Evolutionary conservation across 352 stramenopile species (phyloP), one percentile per base, ranked within the genome.

Genomic region (Phytophthora brassicae): DNA sequence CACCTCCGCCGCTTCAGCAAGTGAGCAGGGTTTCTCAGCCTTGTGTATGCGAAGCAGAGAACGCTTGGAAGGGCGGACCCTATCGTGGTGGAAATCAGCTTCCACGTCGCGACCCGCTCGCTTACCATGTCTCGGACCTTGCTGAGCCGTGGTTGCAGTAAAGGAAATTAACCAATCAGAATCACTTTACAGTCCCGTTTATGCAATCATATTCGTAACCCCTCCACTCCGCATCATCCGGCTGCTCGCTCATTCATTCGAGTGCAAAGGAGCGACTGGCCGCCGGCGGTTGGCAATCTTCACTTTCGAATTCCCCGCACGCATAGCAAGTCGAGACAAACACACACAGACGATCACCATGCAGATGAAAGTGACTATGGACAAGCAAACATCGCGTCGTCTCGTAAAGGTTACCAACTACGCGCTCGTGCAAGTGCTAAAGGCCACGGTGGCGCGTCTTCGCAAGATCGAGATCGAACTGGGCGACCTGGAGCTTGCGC

Each of bases 341-440:
- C 16, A 49, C 52, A 47, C 12, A 51, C 16, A 47, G 26, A 56
- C 23, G 19, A 35, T 17, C 26, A 49, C 19, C 12, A 63, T 60
- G 48, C 52, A 70, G 16, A 71, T 66, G 63, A 71, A 75, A 28
- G 38, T 58, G 8, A 41, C 45, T 12, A 69, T 75, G 54, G 67
- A 79, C 59, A 70, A 70, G 39, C 53, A 63, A 33, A 75, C 58
- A n/a, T 68, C 62, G 22, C 68, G 64, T 9, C 68, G 60, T 43
- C 42, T 79, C 31, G 59, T 79, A 4, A 74, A 74, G 56, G 66
- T 75, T 49, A 79, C 71, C 47, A 79, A 77, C 56, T 73, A 70
- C 35, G 70, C 70, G 48, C 60, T 79, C 2, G 64, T 79, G 19
- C 70, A 79, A 51, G 70, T 79, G 36, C 67, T 79, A 31, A 72